phyloP scores from a whole-genome alignment of 2,329 filamentous ascomycete species.

The Aspergillus sp. region DNA sequence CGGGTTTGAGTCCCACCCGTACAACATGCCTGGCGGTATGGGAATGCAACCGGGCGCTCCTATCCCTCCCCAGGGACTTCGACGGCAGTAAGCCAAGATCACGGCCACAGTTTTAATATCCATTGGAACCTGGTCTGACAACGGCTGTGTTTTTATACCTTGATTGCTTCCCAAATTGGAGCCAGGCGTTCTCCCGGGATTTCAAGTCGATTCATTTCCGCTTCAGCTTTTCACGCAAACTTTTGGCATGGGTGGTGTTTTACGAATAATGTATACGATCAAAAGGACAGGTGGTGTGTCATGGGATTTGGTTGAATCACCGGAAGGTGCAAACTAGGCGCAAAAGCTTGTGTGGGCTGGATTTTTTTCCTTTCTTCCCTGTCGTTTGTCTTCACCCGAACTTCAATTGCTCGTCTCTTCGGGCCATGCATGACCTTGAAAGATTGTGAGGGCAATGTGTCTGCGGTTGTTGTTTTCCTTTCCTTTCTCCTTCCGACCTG shows the following conservation, averaged over 20 bases:
- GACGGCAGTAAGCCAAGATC: constrained; percentile 24
- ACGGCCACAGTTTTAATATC: constrained; percentile 7
- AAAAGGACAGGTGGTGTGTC: constrained; percentile 30
- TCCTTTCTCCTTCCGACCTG: constrained; percentile 2
- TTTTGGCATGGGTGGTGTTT: constrained; percentile 38
- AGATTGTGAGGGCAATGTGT: constrained; percentile 7
- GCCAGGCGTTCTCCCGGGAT: constrained; percentile 3
- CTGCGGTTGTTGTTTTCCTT: constrained; percentile 3
- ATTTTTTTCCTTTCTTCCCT: constrained; percentile 23
- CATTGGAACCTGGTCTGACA: neutral
- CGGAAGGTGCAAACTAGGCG: constrained; percentile 29
- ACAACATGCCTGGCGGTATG: constrained; percentile 42
- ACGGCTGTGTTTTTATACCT: neutral
- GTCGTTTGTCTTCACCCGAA: constrained; percentile 16
- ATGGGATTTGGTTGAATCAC: constrained; percentile 24
- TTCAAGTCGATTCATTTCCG: too few species aligned
- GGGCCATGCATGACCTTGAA: constrained; percentile 15
- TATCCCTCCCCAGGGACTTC: constrained; percentile 37
- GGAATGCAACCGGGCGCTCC: constrained; percentile 37
- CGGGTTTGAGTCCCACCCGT: constrained; percentile 42
- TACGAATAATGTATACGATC: constrained; percentile 35
- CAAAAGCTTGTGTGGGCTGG: constrained; percentile 26
- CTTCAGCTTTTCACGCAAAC: constrained; percentile 21
- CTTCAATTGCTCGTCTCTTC: constrained; percentile 4
- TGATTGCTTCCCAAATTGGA: constrained; percentile 4